phyloP scores from a whole-genome alignment of 495 filamentous ascomycete species.

The Annulohypoxylon maeteangense region DNA sequence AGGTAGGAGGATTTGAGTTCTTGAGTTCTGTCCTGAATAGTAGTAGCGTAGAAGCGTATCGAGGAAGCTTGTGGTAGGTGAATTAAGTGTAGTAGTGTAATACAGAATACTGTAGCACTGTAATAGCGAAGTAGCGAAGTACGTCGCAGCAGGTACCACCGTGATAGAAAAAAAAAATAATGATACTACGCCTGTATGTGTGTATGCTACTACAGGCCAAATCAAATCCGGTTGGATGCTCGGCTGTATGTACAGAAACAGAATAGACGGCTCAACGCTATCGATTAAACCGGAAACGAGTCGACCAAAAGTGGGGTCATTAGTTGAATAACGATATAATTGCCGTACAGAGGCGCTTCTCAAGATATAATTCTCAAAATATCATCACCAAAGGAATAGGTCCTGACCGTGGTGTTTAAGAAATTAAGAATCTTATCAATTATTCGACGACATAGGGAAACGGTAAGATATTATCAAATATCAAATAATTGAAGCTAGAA shows the following conservation, averaged over 20 bases:
- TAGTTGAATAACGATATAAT: slow-evolving; percentile 24
- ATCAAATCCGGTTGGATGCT: slow-evolving; percentile 28
- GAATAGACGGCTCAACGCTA: slow-evolving; percentile 31
- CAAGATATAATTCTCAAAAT: background rate
- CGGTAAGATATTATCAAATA: background rate
- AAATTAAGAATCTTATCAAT: background rate
- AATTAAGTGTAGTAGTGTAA: background rate
- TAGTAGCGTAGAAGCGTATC: background rate
- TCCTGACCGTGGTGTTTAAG: background rate
- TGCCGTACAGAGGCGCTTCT: background rate
- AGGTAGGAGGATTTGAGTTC: background rate
- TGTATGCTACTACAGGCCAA: slow-evolving; percentile 9
- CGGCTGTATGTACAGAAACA: slow-evolving; percentile 30
- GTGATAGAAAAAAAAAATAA: slow-evolving; percentile 16
- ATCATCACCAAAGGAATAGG: background rate
- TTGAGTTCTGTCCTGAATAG: background rate
- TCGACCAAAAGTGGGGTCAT: background rate
- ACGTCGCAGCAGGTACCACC: slow-evolving; percentile 6
- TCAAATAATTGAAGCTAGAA: background rate
- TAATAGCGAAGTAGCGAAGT: background rate
- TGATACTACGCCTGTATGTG: background rate
- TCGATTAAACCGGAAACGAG: slow-evolving; percentile 37
- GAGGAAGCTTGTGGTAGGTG: background rate
- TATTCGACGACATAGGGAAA: background rate
- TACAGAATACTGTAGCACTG: background rate